These are phyloP conservation scores for Decorospora gaudefroyi DNA, from an alignment of 2,329 filamentous ascomycete species.

Conservation along the genomic window DNA sequence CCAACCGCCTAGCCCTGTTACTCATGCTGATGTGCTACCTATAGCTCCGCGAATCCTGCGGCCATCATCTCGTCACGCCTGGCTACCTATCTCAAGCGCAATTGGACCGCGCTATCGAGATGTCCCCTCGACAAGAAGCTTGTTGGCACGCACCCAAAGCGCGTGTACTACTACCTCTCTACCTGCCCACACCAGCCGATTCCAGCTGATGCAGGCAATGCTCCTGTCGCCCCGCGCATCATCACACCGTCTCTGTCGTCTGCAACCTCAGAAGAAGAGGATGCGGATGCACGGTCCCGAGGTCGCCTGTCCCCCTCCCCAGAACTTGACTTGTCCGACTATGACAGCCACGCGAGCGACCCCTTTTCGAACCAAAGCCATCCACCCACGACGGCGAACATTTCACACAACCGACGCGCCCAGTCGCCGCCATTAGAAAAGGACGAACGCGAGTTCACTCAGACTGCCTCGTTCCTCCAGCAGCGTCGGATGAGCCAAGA, in stretches of 20 bases:
- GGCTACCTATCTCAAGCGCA: slow-evolving; percentile 84
- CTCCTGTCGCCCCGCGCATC: slow-evolving; percentile 60
- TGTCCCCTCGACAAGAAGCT: slow-evolving; percentile 93
- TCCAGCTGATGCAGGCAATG: slow-evolving; percentile 64
- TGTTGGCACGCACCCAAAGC: slow-evolving; percentile 87
- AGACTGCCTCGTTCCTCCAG: slow-evolving; percentile 85
- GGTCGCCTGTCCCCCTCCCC: slow-evolving; percentile 82
- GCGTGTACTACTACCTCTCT: slow-evolving; percentile 95
- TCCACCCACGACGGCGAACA: slow-evolving; percentile 48
- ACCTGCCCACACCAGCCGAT: slow-evolving; percentile 84
- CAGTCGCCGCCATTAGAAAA: slow-evolving; percentile 87
- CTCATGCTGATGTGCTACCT: slow-evolving; percentile 45
- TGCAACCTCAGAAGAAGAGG: slow-evolving; percentile 71
- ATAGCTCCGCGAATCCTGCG: slow-evolving; percentile 90
- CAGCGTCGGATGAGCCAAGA: slow-evolving; percentile 56
- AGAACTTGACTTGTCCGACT: slow-evolving; percentile 89
- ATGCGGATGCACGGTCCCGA: slow-evolving; percentile 62
- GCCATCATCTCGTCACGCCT: slow-evolving; percentile 94
- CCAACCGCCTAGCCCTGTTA: slow-evolving; percentile 25
- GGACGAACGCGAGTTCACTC: slow-evolving; percentile 95
- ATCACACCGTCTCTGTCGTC: slow-evolving; percentile 88
- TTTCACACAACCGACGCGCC: slow-evolving; percentile 68
- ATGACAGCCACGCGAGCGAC: slow-evolving; percentile 68
- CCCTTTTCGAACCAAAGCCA: slow-evolving; percentile 62
- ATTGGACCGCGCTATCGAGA: slow-evolving; percentile 74